Evolutionary conservation across 768 basidiomycete genomes (phyloP).

Genomic region (Leccinum subgranulosum): DNA sequence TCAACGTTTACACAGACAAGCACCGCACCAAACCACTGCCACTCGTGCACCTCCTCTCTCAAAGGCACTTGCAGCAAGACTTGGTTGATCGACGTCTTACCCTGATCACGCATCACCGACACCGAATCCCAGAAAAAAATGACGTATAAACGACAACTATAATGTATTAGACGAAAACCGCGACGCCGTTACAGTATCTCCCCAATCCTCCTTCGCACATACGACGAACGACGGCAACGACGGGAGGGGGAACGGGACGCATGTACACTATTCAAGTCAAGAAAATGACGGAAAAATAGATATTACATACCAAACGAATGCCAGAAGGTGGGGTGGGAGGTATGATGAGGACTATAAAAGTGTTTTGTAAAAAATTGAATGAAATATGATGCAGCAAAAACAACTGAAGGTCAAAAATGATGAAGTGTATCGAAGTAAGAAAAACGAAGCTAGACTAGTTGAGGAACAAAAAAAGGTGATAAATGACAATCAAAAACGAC

Average conservation of each 20-base stretch:
- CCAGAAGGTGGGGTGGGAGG: slow-evolving; percentile 4
- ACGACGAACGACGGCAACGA: not conserved
- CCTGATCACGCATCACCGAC: not conserved
- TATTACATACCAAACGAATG: slow-evolving; percentile 33
- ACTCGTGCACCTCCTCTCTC: not conserved
- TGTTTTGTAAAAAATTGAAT: slow-evolving; percentile 8
- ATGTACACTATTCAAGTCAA: slow-evolving; percentile 28
- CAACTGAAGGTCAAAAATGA: not conserved
- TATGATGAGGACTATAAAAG: slow-evolving; percentile 16
- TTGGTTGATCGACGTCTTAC: not conserved
- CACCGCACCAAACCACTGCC: too few relatives aligned
- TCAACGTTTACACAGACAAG: too few relatives aligned
- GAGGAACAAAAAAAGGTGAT: slow-evolving; percentile 17
- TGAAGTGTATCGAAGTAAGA: slow-evolving; percentile 3
- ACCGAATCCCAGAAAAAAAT: not conserved
- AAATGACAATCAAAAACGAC: slow-evolving; percentile 25
- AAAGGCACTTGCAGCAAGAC: not conserved
- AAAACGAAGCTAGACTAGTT: slow-evolving; percentile 6
- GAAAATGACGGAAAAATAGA: slow-evolving; percentile 17
- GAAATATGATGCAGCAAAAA: slow-evolving; percentile 15
- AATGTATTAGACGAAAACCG: slow-evolving; percentile 31
- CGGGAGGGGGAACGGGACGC: not conserved
- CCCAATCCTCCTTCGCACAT: not conserved
- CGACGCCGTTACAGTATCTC: slow-evolving; percentile 11
- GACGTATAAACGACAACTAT: slow-evolving; percentile 34